Conservation (phyloP, 345 rosid genomes). For the Laguncularia racemosa region DNA sequence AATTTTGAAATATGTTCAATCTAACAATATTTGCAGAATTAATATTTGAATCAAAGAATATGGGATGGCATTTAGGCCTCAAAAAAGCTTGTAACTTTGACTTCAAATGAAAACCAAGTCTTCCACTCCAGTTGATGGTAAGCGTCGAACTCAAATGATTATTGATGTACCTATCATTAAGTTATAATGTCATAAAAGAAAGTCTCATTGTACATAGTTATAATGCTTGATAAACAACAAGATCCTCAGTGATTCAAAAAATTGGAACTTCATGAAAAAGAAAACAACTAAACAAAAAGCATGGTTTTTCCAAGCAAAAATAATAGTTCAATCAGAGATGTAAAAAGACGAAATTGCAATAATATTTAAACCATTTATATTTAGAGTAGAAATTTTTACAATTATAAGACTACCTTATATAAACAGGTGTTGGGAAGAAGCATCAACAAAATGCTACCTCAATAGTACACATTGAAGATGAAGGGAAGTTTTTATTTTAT, state of each 20-base stretch:
- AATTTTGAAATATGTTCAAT: slow-evolving; percentile 75
- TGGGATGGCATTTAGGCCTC: slow-evolving; percentile 74
- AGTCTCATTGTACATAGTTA: not conserved
- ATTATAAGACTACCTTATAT: too few relatives aligned
- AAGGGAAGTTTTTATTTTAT: too few relatives aligned
- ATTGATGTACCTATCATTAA: slow-evolving; percentile 50
- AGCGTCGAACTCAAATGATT: slow-evolving; percentile 57
- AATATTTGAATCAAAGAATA: slow-evolving; percentile 71
- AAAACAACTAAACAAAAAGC: too few relatives aligned
- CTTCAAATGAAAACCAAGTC: slow-evolving; percentile 36
- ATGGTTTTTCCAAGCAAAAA: too few relatives aligned
- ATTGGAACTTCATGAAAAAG: too few relatives aligned
- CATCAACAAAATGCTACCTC: too few relatives aligned
- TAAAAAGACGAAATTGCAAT: too few relatives aligned
- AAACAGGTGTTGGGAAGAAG: too few relatives aligned
- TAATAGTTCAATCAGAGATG: too few relatives aligned
- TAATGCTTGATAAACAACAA: not conserved
- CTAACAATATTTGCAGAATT: slow-evolving; percentile 57
- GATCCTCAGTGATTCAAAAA: not conserved
- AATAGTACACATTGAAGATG: too few relatives aligned
- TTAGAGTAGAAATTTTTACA: too few relatives aligned
- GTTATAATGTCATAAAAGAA: not conserved
- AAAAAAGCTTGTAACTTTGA: slow-evolving; percentile 41
- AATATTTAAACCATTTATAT: too few relatives aligned
- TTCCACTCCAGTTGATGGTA: slow-evolving; percentile 50